Evolutionary conservation across 1,284 basidiomycete species (phyloP).

Genomic region (Caloboletus inedulis): DNA sequence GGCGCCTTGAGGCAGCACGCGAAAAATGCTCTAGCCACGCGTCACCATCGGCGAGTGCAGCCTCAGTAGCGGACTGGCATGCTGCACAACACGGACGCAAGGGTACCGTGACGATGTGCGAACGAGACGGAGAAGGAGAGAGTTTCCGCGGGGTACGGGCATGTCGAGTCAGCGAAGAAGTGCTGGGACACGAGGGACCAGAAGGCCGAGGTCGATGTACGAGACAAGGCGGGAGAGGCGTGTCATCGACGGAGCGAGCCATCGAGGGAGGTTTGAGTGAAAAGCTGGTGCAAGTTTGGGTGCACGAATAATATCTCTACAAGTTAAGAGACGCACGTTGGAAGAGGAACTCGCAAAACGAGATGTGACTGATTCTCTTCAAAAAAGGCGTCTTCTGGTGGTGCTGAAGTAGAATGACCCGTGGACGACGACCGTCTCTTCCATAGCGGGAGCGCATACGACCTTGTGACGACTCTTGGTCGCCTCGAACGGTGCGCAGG

Average conservation of each 20-base stretch:
- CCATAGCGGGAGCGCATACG: conserved; percentile 63
- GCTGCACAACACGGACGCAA: conserved; percentile 58
- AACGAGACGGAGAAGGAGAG: conserved; percentile 17
- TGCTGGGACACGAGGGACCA: conserved; percentile 2
- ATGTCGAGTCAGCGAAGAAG: conserved; percentile 3
- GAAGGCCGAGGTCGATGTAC: conserved; percentile 38
- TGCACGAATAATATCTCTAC: neutral
- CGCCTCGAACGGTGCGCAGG: conserved; percentile 37
- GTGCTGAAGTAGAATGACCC: conserved; percentile 22
- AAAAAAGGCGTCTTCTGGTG: neutral
- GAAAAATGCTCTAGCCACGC: conserved; percentile 59
- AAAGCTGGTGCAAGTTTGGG: conserved; percentile 31
- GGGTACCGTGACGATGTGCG: conserved; percentile 45
- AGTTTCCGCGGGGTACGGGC: conserved; percentile 11
- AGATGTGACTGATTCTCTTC: conserved; percentile 42
- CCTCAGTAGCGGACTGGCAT: conserved; percentile 49
- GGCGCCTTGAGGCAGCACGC: conserved; percentile 53
- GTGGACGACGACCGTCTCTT: conserved; percentile 36
- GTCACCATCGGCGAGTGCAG: conserved; percentile 44
- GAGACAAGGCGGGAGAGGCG: conserved; percentile 43
- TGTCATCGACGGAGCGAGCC: conserved; percentile 30
- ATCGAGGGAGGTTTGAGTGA: conserved; percentile 36
- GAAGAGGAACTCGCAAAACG: conserved; percentile 56
- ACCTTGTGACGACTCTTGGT: conserved; percentile 53
- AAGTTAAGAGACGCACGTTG: conserved; percentile 41